Base-by-base conservation (phyloP, 1,284 basidiomycete genomes). In the Phellopilus nigrolimitatus region DNA sequence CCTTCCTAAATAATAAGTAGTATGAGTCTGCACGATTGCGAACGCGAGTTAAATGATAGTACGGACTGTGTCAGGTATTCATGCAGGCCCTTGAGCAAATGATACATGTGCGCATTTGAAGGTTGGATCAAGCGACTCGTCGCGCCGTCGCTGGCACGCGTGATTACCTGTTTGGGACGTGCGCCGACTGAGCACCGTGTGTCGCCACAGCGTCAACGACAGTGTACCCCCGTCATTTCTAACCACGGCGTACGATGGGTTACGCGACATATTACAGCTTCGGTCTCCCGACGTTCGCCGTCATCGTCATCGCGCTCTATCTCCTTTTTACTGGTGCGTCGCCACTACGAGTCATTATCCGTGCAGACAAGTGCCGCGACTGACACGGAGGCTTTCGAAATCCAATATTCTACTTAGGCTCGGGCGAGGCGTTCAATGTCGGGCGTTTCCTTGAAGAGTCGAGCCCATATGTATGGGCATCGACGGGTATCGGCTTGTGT, bases 401-500 rank as follows among this genome's bases (percentile, higher is more conserved):
- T 51, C 37, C 15, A n/a, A n/a, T n/a, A n/a, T n/a, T n/a, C n/a
- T n/a, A 42, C 49, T n/a, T 64, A 92, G 89, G 80, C 61, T 91
- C 88, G 37, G 89, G 89, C 55, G 88, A 91, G 66, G 81, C 84
- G 2, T 97, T 98, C 82, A 92, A 97, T 66, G 82, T 92, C 57
- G 94, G 93, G 43, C 79, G 81, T 49, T 97, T 94, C 74, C 78
- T 99, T 36, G 92, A 94, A 64, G 89, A 97, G 71, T 86, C 91
- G 10, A 92, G 84, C 64, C 97, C 97, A 0, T 97, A 92, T 68
- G 83, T 85, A 17, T 98, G 93, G 93, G 95, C 89, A 0, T 78
- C 92, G 55, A 79, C 84, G 3, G 95, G 95, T 7, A 89, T 98
- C 53, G 94, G 89, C 30, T 74, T 98, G 38, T 97, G 93, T 65